Percentiles rank a stretch among this genome's conserved stretches.
phyloP scores from a whole-genome alignment of 176 grass and related monocot genomes.

The Poa annua region DNA sequence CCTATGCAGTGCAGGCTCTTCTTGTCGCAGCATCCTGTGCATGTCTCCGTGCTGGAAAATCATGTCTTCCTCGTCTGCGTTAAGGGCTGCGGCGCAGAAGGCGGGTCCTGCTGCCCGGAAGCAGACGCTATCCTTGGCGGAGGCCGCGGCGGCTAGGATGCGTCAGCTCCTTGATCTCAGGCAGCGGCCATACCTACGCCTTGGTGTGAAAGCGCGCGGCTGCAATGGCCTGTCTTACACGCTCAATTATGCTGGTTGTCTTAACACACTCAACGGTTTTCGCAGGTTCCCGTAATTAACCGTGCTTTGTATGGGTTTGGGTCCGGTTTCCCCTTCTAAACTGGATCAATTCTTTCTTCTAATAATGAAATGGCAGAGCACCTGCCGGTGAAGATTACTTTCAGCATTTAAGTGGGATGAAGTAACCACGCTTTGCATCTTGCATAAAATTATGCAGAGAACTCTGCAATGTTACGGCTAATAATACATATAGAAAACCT shows the following conservation, averaged over 20 bases:
- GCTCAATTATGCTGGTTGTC: slow-evolving; percentile 88
- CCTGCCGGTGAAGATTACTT: no score
- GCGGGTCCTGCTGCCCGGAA: slow-evolving; percentile 46
- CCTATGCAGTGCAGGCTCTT: no score
- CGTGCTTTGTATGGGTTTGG: not conserved
- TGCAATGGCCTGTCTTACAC: slow-evolving; percentile 94
- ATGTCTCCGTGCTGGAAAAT: no score
- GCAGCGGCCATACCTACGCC: slow-evolving; percentile 62
- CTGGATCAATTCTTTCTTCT: no score
- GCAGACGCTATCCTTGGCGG: slow-evolving; percentile 68
- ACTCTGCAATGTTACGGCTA: not conserved
- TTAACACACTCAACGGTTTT: no score
- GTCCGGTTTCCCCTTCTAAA: no score
- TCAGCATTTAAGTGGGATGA: no score
- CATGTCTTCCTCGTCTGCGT: no score
- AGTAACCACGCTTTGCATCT: no score
- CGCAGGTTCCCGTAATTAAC: no score
- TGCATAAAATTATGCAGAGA: not conserved
- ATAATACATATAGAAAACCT: not conserved
- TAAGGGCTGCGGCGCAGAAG: not conserved
- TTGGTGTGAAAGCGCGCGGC: slow-evolving; percentile 75
- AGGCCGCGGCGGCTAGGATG: slow-evolving; percentile 63
- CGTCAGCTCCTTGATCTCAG: slow-evolving; percentile 71
- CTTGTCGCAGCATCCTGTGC: no score
- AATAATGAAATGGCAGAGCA: no score